These are phyloP conservation scores for Leccinum variicolor DNA, from an alignment of 768 basidiomycete species.

Conservation along the genomic window DNA sequence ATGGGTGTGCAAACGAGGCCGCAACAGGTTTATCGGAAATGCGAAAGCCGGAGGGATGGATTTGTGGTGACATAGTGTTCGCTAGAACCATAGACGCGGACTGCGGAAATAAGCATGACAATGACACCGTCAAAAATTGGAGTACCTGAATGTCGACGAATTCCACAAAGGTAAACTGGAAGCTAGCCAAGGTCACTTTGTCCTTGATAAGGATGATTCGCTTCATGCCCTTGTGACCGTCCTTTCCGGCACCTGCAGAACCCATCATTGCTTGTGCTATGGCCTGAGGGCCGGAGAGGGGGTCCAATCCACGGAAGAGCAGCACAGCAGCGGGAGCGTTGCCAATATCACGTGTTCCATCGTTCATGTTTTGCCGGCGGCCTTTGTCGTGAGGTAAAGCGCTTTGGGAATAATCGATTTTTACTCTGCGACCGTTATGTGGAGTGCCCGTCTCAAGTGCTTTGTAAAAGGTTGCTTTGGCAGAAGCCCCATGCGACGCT, in stretches of 20 bases:
- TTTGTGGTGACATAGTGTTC: slow-evolving; percentile 79
- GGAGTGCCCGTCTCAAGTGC: slow-evolving; percentile 67
- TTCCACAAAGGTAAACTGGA: slow-evolving; percentile 94
- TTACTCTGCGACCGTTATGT: slow-evolving; percentile 81
- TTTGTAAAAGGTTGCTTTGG: slow-evolving; percentile 67
- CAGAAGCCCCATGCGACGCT: slow-evolving; percentile 81
- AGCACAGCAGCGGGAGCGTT: slow-evolving; percentile 79
- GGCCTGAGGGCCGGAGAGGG: slow-evolving; percentile 82
- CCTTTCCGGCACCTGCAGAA: slow-evolving; percentile 73
- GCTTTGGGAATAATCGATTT: slow-evolving; percentile 94
- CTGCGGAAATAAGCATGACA: slow-evolving; percentile 37
- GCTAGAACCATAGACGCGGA: slow-evolving; percentile 80
- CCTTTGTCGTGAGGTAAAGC: slow-evolving; percentile 69
- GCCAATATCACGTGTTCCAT: slow-evolving; percentile 95
- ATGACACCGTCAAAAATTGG: not conserved
- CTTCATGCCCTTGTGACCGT: slow-evolving; percentile 84
- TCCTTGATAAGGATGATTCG: slow-evolving; percentile 89
- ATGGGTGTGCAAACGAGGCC: slow-evolving; percentile 88
- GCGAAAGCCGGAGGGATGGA: slow-evolving; percentile 91
- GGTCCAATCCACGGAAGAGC: slow-evolving; percentile 88
- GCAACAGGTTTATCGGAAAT: slow-evolving; percentile 89
- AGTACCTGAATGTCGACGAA: slow-evolving; percentile 79
- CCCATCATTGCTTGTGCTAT: slow-evolving; percentile 80
- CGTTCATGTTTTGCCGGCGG: slow-evolving; percentile 70
- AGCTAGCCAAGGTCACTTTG: slow-evolving; percentile 80